Base-by-base conservation (phyloP, 2,329 filamentous ascomycete genomes). In the Colletotrichum spaethianum region DNA sequence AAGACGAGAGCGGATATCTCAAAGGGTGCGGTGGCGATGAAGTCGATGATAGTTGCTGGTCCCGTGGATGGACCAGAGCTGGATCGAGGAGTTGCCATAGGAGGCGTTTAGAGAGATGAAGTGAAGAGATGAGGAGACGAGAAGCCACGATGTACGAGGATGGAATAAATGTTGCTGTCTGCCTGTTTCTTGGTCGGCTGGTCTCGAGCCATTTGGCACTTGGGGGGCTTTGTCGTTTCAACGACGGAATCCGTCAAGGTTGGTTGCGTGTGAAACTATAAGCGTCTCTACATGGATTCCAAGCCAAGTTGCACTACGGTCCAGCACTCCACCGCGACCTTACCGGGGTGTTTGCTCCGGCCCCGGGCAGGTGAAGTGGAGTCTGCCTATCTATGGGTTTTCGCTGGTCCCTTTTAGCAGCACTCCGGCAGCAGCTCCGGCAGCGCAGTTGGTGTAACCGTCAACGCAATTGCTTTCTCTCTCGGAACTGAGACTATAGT, bases 401-500 rank as follows among this genome's bases (percentile, higher is more conserved):
- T 91, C 90, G 0, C 82, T 89, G 8, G 92, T 89, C 76, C 92
- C 93, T 0, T 91, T 92, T 1, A 93, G 92, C 9, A 91, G 88
- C 75, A 92, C 89, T 73, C 91, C 90, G 93, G 92, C 9, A 91
- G 88, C 75, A 92, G 89, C 73, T 91, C 90, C 1, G 93, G 93
- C 0, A 90, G 89, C 67, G 93, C 86, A 12, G 86, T 88, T 9
- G 91, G 88, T 9, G 91, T 94, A 0, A 87, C 87, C 6, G 87
- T 88, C 6, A 93, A 93, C 75, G 80, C 89, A 2, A 84, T 90
- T 28, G 83, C 89, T 0, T 92, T 94, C 77, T 85, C 91, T 0
- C 78, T 94, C 0, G 93, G 93, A 1, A 94, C 93, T 0, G 93
- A 95, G 81, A 94, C 93, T 0, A 94, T 78, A 92, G 88, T 7